Conservation (phyloP, 2,329 filamentous ascomycete species). For the Ophiosphaerella korrae region DNA sequence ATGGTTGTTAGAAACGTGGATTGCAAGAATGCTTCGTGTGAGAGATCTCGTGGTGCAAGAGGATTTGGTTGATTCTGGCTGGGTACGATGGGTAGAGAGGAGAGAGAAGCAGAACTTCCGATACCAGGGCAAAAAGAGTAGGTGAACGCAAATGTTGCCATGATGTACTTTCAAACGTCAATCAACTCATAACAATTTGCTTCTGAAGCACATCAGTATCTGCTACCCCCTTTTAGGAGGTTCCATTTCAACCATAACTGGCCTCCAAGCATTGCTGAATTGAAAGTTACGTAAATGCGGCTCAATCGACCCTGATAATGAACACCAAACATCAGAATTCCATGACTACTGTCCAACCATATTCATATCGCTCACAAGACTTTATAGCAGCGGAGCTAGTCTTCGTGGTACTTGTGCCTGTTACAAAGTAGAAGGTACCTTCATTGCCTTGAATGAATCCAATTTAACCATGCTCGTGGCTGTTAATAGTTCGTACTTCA, state of each 20-base stretch:
- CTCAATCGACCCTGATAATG: too few relatives aligned
- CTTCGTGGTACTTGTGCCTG: constrained; percentile 35
- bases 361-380: background rate
- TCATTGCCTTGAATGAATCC: constrained; percentile 12
- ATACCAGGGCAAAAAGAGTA: constrained; percentile 34
- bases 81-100: constrained; percentile 82
- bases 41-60: constrained; percentile 86
- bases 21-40: constrained; percentile 70
- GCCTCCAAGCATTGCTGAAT: too few relatives aligned
- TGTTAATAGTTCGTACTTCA: too few relatives aligned
- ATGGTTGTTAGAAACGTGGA: constrained; percentile 70
- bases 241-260: too few relatives aligned
- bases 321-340: constrained; percentile 19
- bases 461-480: too few relatives aligned
- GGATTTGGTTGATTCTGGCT: constrained; percentile 87
- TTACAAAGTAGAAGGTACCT: constrained; percentile 37
- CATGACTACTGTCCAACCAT: constrained; percentile 25
- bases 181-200: background rate
- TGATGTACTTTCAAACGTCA: background rate
- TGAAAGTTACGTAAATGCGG: too few relatives aligned
- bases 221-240: constrained; percentile 2
- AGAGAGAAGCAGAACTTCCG: constrained; percentile 35
- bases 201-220: constrained; percentile 5
- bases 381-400: constrained; percentile 31
- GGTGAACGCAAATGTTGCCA: constrained; percentile 8